Evolutionary conservation across 148 eudicot species (phyloP).

Genomic region (Nepenthes gracilis): DNA sequence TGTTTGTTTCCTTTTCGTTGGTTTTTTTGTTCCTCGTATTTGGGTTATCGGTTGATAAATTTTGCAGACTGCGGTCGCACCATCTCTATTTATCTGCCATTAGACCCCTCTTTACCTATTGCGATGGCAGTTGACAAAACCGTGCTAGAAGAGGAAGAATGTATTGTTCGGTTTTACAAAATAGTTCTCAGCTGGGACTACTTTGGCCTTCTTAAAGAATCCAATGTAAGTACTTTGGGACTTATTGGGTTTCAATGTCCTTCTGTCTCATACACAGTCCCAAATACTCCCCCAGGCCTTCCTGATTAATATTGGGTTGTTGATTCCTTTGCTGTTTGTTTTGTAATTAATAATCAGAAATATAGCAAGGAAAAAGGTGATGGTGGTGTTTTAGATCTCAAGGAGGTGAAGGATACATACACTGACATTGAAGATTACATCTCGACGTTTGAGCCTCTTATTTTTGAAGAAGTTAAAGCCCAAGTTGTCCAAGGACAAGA

Average conservation of each 20-base stretch:
- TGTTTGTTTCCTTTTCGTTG: too few relatives aligned
- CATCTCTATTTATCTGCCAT: too few relatives aligned
- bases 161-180: conserved; percentile 49
- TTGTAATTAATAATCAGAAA: conserved; percentile 13
- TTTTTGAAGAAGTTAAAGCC: conserved; percentile 91
- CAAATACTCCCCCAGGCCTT: too few relatives aligned
- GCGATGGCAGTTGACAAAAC: conserved; percentile 51
- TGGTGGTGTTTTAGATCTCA: conserved; percentile 27
- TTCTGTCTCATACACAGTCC: not conserved
- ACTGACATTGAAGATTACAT: conserved; percentile 70
- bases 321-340: too few relatives aligned
- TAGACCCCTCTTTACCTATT: too few relatives aligned
- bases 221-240: conserved; percentile 19
- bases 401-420: conserved; percentile 58
- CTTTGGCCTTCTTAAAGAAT: conserved; percentile 35
- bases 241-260: not conserved
- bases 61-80: too few relatives aligned
- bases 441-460: conserved; percentile 68
- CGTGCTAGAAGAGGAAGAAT: conserved; percentile 37
- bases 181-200: conserved; percentile 90
- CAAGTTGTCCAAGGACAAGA: conserved; percentile 52
- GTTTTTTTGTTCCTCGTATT: too few relatives aligned
- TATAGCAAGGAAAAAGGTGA: conserved; percentile 17
- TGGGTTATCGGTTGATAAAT: too few relatives aligned
- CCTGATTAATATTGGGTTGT: too few relatives aligned